These are phyloP conservation scores for Phalaenopsis hybrid DNA, from an alignment of 116 monocot species.

Conservation along the genomic window DNA sequence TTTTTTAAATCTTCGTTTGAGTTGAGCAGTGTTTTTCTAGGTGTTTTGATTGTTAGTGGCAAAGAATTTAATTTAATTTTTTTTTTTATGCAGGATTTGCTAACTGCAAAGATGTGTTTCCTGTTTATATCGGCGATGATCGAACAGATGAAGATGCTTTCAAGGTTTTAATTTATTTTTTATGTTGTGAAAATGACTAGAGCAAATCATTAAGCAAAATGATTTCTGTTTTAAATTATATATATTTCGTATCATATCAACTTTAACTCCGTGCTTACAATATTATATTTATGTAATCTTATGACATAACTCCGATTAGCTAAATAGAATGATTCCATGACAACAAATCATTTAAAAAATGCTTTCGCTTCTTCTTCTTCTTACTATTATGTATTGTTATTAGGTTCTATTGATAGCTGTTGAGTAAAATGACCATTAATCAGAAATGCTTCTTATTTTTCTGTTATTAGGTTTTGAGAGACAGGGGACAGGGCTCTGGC, in stretches of 20 bases:
- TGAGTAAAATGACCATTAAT: background rate
- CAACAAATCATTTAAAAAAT: too few relatives aligned
- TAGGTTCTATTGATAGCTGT: background rate
- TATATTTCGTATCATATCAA: too few relatives aligned
- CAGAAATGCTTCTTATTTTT: background rate
- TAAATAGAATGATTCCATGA: too few relatives aligned
- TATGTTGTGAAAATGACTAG: background rate
- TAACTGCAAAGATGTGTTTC: constrained; percentile 12
- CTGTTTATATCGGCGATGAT: constrained; percentile 41
- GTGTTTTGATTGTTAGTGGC: background rate
- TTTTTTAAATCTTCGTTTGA: background rate
- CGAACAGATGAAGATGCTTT: constrained; percentile 44
- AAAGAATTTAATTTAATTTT: background rate
- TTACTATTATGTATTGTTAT: too few relatives aligned
- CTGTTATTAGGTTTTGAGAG: constrained; percentile 18
- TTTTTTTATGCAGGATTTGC: constrained; percentile 9
- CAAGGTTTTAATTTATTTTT: constrained; percentile 8
- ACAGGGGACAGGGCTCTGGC: constrained; percentile 12
- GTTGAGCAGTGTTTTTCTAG: background rate
- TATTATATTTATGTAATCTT: too few relatives aligned
- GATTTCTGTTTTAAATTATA: too few relatives aligned
- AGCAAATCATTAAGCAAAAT: too few relatives aligned
- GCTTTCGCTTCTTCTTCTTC: too few relatives aligned
- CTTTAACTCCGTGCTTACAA: too few relatives aligned
- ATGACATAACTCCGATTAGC: too few relatives aligned